Evolutionary conservation across 2,329 filamentous ascomycete species (phyloP).

Genomic region (Lizonia empirigonia): DNA sequence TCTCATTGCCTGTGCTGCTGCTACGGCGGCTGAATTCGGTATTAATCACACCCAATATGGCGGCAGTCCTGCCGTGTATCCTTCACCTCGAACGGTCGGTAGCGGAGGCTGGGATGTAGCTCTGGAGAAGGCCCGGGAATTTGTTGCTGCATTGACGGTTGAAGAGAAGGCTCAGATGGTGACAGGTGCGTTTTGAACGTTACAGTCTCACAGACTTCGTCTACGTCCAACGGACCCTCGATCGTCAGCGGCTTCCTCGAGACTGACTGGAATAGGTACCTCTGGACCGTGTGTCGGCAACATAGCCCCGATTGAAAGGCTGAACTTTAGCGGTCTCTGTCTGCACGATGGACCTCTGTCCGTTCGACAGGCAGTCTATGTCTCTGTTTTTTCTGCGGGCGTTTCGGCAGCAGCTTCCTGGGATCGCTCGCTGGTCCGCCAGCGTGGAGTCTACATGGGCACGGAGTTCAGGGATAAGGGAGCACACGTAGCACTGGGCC

Average conservation of each 20-base stretch:
- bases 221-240: no score
- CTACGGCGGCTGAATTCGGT: constrained; percentile 25
- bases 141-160: constrained; percentile 28
- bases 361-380: constrained; percentile 33
- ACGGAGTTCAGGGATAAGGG: constrained; percentile 12
- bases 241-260: background rate
- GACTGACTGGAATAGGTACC: no score
- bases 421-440: constrained; percentile 1
- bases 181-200: constrained; percentile 29
- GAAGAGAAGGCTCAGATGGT: constrained; percentile 37
- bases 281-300: constrained; percentile 43
- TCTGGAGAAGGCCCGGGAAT: constrained; percentile 27
- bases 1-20: background rate
- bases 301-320: constrained; percentile 43
- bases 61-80: constrained; percentile 36
- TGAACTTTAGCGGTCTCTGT: constrained; percentile 50
- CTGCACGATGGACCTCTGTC: constrained; percentile 49
- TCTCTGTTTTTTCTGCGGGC: constrained; percentile 3
- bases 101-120: constrained; percentile 36
- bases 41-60: constrained; percentile 32
- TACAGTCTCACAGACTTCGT: no score
- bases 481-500: constrained; percentile 55
- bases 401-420: constrained; percentile 10
- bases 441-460: constrained; percentile 10
- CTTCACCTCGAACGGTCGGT: constrained; percentile 35